Conservation (phyloP, 176 grass and related monocot species). For the Aegilops sharonensis region DNA sequence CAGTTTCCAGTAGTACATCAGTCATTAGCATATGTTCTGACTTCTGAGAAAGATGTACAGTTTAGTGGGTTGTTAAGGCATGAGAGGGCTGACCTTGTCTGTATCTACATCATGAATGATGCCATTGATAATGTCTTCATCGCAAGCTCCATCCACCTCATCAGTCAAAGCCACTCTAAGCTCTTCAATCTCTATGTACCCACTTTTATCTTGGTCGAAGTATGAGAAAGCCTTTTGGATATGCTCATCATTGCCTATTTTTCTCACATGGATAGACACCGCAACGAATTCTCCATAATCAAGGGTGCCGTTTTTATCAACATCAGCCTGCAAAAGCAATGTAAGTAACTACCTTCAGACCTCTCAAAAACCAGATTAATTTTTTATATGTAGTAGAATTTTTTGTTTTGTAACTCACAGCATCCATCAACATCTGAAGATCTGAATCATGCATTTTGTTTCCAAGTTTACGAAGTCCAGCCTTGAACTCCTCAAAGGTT, state of each 20-base stretch:
- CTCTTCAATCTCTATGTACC: slow-evolving; percentile 93
- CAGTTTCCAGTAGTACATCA: not conserved
- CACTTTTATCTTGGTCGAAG: slow-evolving; percentile 72
- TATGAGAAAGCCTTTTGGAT: slow-evolving; percentile 79
- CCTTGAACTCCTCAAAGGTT: slow-evolving; percentile 80
- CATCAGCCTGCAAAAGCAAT: slow-evolving; percentile 65
- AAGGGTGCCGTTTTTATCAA: slow-evolving; percentile 69
- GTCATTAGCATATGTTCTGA: not conserved
- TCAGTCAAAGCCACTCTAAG: slow-evolving; percentile 63
- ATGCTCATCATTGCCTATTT: slow-evolving; percentile 78
- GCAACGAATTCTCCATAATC: slow-evolving; percentile 87
- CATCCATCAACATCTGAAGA: slow-evolving; percentile 70
- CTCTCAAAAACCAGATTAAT: not conserved
- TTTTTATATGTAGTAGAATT: not conserved
- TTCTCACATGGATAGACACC: slow-evolving; percentile 78
- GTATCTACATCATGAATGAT: slow-evolving; percentile 81
- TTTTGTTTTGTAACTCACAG: slow-evolving; percentile 51
- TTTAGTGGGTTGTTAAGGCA: not conserved
- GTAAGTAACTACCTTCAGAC: slow-evolving; percentile 15
- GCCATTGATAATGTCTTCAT: slow-evolving; percentile 70
- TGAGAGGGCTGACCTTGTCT: slow-evolving; percentile 64
- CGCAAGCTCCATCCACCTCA: slow-evolving; percentile 58
- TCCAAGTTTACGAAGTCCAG: slow-evolving; percentile 65
- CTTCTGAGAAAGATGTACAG: not conserved
- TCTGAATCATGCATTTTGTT: slow-evolving; percentile 80